A percentile compares a stretch with the other conserved stretches of the same genome.
Conservation (phyloP, 2,329 filamentous ascomycete species). For the Calonectria leucothoes region DNA sequence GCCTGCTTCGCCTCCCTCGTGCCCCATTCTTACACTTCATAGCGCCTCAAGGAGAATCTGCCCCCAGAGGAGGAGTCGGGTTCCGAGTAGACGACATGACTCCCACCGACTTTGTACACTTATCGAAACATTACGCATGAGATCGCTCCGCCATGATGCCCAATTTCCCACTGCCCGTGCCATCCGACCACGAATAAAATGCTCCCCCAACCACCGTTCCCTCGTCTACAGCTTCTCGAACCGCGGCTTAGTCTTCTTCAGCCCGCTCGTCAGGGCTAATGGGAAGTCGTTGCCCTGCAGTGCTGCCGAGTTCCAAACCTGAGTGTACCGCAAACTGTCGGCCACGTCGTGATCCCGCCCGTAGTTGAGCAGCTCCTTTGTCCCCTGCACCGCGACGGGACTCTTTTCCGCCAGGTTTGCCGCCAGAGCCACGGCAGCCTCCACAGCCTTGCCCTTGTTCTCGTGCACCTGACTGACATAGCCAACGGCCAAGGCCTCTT, state of each 20-base stretch:
- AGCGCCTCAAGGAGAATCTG: conserved; percentile 65
- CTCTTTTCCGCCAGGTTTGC: conserved; percentile 80
- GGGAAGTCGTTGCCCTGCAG: conserved; percentile 84
- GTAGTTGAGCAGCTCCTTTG: conserved; percentile 88
- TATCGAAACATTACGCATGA: background rate
- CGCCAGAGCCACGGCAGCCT: conserved; percentile 72
- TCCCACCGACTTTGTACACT: background rate
- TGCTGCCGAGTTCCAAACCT: conserved; percentile 87
- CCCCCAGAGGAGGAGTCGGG: conserved; percentile 64
- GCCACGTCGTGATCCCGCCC: conserved; percentile 81
- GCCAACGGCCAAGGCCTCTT: conserved; percentile 77
- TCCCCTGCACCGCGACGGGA: conserved; percentile 87
- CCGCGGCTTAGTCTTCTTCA: conserved; percentile 82
- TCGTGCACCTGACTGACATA: conserved; percentile 75
- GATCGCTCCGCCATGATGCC: background rate
- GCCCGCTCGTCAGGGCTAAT: conserved; percentile 77
- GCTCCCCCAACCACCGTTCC: background rate
- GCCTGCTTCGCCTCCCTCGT: conserved; percentile 4
- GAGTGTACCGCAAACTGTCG: conserved; percentile 86
- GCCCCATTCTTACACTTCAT: conserved; percentile 26
- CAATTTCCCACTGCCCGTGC: background rate
- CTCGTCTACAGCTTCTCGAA: conserved; percentile 82
- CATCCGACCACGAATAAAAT: background rate
- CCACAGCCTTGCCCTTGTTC: conserved; percentile 72
- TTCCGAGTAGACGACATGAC: conserved; percentile 52